Evolutionary conservation across 2,329 filamentous ascomycete species (phyloP), one percentile per base, ranked within the genome.

Genomic region (Metarhizium robertsii): DNA sequence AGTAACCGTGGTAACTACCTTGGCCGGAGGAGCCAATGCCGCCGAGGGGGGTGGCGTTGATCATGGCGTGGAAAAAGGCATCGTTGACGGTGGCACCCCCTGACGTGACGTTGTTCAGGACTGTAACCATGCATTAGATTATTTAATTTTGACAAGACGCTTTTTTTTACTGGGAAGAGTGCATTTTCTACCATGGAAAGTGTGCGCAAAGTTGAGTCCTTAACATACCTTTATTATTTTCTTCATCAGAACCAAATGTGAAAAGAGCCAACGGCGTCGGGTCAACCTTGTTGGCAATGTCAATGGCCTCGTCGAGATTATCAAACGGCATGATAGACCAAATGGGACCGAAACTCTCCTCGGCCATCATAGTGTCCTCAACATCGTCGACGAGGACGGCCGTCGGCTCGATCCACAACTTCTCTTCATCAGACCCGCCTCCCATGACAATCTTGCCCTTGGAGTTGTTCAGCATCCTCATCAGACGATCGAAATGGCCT

Each of bases 331-430:
- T 74, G 59, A 97, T 84, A 59, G 89, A 86, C 62, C 95, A 90
- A 57, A 96, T 79, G n/a, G 94, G 94, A 6, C 92, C 94, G 67
- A 99, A 99, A 47, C 86, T 90, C 74, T 99, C 94, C 60, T 95
- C 83, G 29, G 75, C 74, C 66, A 96, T 80, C 71, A 96, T 82
- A 72, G 96, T 92, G 51, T 92, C 80, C 32, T 72, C 58, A 16
- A 80, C 67, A 59, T 83, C 84, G 61, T 88, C 79, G 42, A 96
- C 87, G 58, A 90, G 79, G n/a, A 99, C 85, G n/a, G 92, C 84
- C 0, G 94, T 99, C 1, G 92, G 90, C 68, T 92, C 90, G 62
- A 99, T 94, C 72, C 88, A 96, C 52, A 88, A 84, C 36, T 90
- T 81, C 40, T 80, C 76, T 67, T 89, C 85, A 69, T 97, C 90